Evolutionary conservation across 2,329 filamentous ascomycete genomes (phyloP).

Genomic region (Amphichorda felina): DNA sequence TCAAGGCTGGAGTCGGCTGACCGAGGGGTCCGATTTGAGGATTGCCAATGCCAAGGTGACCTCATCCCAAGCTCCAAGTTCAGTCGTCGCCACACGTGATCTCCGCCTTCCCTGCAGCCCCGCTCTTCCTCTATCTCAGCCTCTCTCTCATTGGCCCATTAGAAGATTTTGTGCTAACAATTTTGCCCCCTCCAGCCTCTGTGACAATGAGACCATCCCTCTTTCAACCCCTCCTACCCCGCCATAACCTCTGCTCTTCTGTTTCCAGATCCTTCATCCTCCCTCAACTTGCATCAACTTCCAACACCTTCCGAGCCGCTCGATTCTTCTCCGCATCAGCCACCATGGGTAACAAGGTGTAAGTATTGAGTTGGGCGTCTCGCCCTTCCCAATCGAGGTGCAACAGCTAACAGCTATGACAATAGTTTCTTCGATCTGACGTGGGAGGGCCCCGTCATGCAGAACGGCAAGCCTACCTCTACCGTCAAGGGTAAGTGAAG

Average conservation of each 20-base stretch:
- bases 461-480: slow-evolving; percentile 42
- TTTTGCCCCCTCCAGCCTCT: slow-evolving; percentile 24
- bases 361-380: no score
- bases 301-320: slow-evolving; percentile 23
- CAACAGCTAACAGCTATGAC: not conserved
- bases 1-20: no score
- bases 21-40: no score
- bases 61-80: not conserved
- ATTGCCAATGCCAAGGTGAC: not conserved
- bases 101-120: not conserved
- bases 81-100: not conserved
- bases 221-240: slow-evolving; percentile 34
- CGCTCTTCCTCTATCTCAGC: not conserved
- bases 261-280: slow-evolving; percentile 26
- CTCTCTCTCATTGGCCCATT: not conserved
- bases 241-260: slow-evolving; percentile 28
- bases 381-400: not conserved
- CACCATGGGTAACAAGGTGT: slow-evolving; percentile 65
- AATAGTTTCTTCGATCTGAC: slow-evolving; percentile 57
- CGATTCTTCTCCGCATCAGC: slow-evolving; percentile 46
- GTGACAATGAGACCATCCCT: slow-evolving; percentile 32
- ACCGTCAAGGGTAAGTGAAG: slow-evolving; percentile 46
- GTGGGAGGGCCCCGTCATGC: slow-evolving; percentile 62
- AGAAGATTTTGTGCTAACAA: slow-evolving; percentile 18
- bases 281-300: slow-evolving; percentile 27